Base-by-base conservation (phyloP, 1,284 basidiomycete genomes). In the Neonothopanus nambi region DNA sequence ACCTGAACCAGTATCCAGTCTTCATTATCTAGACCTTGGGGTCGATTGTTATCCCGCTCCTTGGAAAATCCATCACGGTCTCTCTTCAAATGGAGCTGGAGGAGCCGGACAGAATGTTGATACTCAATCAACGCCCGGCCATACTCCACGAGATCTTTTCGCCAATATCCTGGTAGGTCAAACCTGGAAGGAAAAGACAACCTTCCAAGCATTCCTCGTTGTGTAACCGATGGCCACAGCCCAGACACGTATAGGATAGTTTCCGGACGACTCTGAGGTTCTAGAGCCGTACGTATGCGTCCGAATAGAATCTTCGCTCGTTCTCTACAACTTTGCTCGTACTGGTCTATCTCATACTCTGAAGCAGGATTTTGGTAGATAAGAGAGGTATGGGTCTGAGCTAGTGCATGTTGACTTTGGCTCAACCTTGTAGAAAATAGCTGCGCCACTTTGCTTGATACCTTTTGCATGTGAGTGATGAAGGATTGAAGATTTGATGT, bases 1-100 rank as follows among this genome's bases (percentile, higher is more conserved):
- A 77, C 74, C 68, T 80, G 78, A 11, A 81, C 68, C 4, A 80
- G 51, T 0, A 80, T 61, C 79, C 80, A 81, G 51, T 79, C 77
- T 1, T 57, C 46, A 54, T 60, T 54, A n/a, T n/a, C n/a, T 3
- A 56, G 54, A 18, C 63, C 49, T n/a, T 57, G 54, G 1, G 61
- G 60, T n/a, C n/a, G n/a, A n/a, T n/a, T n/a, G n/a, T n/a, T n/a
- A 23, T 51, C 41, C 30, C 48, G 18, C 11, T 28, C 20, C n/a
- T n/a, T n/a, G n/a, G n/a, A n/a, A n/a, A n/a, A n/a, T n/a, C n/a
- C n/a, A n/a, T n/a, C n/a, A n/a, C n/a, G n/a, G n/a, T n/a, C n/a
- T n/a, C n/a, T n/a, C n/a, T n/a, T n/a, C n/a, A n/a, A n/a, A n/a
- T n/a, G n/a, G 15, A 64, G 56, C 2, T 43, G 45, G 30, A 70